Conservation (phyloP, 176 grass and related monocot genomes). For the Thalia dealbata region DNA sequence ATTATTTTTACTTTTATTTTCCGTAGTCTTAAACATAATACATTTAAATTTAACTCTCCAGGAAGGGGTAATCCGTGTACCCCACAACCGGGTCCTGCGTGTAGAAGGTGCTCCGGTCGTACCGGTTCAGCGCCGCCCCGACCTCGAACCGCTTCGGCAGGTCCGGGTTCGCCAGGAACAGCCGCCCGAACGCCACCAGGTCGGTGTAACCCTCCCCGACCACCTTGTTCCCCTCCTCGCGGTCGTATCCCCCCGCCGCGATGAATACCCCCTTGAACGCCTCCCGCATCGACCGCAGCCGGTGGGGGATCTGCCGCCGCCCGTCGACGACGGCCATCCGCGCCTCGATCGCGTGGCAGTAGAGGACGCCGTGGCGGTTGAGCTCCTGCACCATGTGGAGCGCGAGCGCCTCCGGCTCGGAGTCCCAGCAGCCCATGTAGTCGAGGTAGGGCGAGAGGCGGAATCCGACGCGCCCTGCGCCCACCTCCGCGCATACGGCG, state of each 20-base stretch:
- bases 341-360: slow-evolving; percentile 7
- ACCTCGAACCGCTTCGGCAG: slow-evolving; percentile 5
- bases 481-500: not conserved
- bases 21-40: no score
- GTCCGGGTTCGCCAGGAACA: slow-evolving; percentile 1
- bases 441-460: not conserved
- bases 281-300: slow-evolving; percentile 1
- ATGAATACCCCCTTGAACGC: not conserved
- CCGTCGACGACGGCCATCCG: slow-evolving; percentile 1
- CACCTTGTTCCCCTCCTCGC: not conserved
- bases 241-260: slow-evolving; percentile 1
- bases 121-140: not conserved
- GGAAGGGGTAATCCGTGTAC: slow-evolving; percentile 1
- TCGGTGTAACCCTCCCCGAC: not conserved
- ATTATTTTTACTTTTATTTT: no score
- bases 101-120: slow-evolving; percentile 4
- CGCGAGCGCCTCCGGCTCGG: not conserved
- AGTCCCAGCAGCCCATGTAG: slow-evolving; percentile 6
- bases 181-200: not conserved
- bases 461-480: not conserved
- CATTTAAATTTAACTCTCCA: not conserved
- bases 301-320: not conserved
- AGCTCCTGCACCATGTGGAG: not conserved
- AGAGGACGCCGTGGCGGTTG: not conserved
- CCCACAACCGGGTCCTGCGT: not conserved